Conservation (phyloP, 345 rosid species). For the Syzygium jambos region DNA sequence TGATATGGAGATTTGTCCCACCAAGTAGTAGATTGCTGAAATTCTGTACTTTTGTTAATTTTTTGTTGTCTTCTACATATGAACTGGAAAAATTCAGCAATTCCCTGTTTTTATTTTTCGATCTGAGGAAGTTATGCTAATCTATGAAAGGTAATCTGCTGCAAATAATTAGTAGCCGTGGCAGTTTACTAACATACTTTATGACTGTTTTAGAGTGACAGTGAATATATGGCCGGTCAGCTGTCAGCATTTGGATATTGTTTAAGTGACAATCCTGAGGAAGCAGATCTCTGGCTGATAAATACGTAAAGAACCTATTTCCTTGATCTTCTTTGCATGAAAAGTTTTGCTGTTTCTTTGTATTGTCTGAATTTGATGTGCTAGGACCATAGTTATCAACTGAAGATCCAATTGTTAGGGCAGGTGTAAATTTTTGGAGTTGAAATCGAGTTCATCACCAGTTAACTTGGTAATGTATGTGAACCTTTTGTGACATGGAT, state of each 20-base stretch:
- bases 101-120: neutral
- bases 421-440: neutral
- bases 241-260: slow-evolving; percentile 88
- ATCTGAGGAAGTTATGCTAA: neutral
- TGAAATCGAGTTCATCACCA: neutral
- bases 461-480: neutral
- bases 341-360: neutral
- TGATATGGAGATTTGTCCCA: neutral
- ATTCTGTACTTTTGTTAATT: neutral
- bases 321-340: neutral
- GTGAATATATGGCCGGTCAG: slow-evolving; percentile 99
- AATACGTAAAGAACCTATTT: slow-evolving; percentile 54
- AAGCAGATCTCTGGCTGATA: slow-evolving; percentile 89
- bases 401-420: neutral
- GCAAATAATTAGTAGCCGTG: neutral
- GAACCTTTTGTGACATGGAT: neutral
- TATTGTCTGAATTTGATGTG: neutral
- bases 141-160: neutral
- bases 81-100: neutral
- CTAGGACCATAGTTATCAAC: neutral
- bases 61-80: neutral
- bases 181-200: neutral
- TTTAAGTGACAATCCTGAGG: slow-evolving; percentile 74
- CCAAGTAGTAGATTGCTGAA: neutral
- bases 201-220: slow-evolving; percentile 65